These are phyloP conservation scores for Xanthoceras sorbifolium DNA, from an alignment of 345 rosid species.

Conservation along the genomic window DNA sequence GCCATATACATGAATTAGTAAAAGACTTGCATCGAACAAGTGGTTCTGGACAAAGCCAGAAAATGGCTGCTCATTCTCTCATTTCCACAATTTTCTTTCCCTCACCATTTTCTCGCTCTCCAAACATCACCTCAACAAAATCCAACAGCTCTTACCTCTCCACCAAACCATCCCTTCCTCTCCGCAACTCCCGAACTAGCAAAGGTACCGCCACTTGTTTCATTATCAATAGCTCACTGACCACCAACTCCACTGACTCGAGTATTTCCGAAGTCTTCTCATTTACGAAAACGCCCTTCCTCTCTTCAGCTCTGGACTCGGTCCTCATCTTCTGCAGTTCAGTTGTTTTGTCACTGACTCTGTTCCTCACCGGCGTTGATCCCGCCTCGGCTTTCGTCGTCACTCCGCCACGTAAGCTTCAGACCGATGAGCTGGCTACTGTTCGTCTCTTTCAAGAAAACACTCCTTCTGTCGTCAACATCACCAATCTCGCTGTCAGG, in stretches of 20 bases:
- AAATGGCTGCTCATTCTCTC: constrained; percentile 63
- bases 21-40: neutral
- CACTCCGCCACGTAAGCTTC: constrained; percentile 65
- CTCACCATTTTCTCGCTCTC: constrained; percentile 38
- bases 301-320: constrained; percentile 41
- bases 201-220: neutral
- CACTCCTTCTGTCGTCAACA: constrained; percentile 95
- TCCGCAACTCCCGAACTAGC: constrained; percentile 13
- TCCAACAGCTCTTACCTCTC: constrained; percentile 19
- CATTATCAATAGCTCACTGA: constrained; percentile 14
- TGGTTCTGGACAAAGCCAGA: constrained; percentile 20
- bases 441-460: constrained; percentile 91
- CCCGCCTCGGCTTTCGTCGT: constrained; percentile 75
- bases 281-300: neutral
- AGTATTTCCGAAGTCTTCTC: neutral
- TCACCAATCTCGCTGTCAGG: constrained; percentile 92
- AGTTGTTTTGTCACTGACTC: constrained; percentile 61
- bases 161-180: constrained; percentile 30
- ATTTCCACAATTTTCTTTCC: constrained; percentile 47
- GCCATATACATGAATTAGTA: neutral
- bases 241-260: neutral
- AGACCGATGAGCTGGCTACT: constrained; percentile 85
- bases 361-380: constrained; percentile 54
- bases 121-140: constrained; percentile 29
- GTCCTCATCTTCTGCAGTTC: constrained; percentile 67